Base-by-base conservation (phyloP, 192 early-diverging fungal genomes). In the Chytriomyces sp. region DNA sequence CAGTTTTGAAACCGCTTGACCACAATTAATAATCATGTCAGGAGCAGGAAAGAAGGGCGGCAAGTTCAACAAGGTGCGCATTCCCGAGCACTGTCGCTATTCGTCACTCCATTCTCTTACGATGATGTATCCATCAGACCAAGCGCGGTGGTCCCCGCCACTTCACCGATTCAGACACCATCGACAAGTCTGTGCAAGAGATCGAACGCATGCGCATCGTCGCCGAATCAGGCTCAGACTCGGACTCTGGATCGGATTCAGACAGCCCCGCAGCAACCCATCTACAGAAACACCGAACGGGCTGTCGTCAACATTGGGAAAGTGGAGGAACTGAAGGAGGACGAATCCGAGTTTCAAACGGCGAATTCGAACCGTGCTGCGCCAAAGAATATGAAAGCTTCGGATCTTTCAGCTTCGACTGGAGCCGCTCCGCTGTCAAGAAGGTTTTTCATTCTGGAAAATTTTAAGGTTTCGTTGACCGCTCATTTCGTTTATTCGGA, bases 351-450 rank as follows among this genome's bases (percentile, higher is more conserved):
- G n/a, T 66, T 82, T 49, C 46, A 81, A 24, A 72, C 83, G n/a
- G 64, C 68, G 26, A 87, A 87, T 69, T 72, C 80, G 49, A 86
- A 86, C 77, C 68, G 76, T 6, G 68, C 79, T n/a, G 69, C 49
- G 7, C 7, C 69, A 47, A 67, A 50, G 62, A 66, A 82, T 50
- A n/a, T 78, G 48, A 86, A 84, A 69, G 81, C 77, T 7, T 81
- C 71, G n/a, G n/a, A n/a, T n/a, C n/a, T n/a, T n/a, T n/a, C n/a
- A n/a, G n/a, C n/a, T n/a, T n/a, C n/a, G n/a, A 50, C 75, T n/a
- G n/a, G n/a, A n/a, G n/a, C n/a, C n/a, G 76, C 77, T 48, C 78
- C 81, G 18, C 62, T 82, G 61, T 60, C 24, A 65, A 46, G n/a
- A n/a, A n/a, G n/a, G n/a, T n/a, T n/a, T n/a, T n/a, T n/a, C n/a